phyloP scores from a whole-genome alignment of 495 filamentous ascomycete genomes.

The Penicillium cataractarum region DNA sequence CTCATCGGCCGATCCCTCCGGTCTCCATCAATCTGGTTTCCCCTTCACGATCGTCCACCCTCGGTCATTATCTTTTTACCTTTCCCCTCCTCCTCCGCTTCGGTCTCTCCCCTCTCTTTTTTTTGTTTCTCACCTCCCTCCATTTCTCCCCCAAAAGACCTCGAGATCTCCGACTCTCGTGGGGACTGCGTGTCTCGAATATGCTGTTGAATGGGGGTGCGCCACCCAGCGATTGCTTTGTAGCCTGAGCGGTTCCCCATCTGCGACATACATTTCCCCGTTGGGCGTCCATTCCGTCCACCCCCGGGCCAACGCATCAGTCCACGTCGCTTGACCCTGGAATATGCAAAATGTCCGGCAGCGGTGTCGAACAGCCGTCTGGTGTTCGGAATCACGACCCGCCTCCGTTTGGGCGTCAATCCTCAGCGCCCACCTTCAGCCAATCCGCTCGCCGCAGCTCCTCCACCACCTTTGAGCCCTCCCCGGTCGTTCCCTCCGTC shows the following conservation, averaged over 20 bases:
- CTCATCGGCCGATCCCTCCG: conserved; percentile 20
- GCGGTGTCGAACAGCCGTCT: conserved; percentile 47
- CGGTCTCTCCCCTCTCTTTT: not conserved
- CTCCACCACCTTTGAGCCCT: conserved; percentile 25
- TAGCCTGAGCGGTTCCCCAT: conserved; percentile 42
- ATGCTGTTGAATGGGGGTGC: conserved; percentile 47
- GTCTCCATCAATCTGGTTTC: conserved; percentile 11
- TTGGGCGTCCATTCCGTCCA: conserved; percentile 45
- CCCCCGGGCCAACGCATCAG: conserved; percentile 52
- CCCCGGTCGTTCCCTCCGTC: conserved; percentile 28
- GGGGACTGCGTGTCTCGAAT: conserved; percentile 29
- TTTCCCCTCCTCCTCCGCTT: not conserved
- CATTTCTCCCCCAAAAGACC: not conserved
- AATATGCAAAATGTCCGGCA: conserved; percentile 55
- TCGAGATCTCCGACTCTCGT: conserved; percentile 2
- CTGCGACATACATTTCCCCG: conserved; percentile 39
- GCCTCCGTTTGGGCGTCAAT: conserved; percentile 44
- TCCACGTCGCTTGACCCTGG: conserved; percentile 36
- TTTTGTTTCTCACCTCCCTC: not conserved
- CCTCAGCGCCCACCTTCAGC: conserved; percentile 36
- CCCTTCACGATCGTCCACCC: conserved; percentile 9
- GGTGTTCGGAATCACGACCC: conserved; percentile 38
- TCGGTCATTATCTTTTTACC: no score
- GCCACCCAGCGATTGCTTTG: conserved; percentile 47
- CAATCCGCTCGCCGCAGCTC: conserved; percentile 32